Conservation (phyloP, 768 basidiomycete genomes). For the Cystobasidium ongulense region DNA sequence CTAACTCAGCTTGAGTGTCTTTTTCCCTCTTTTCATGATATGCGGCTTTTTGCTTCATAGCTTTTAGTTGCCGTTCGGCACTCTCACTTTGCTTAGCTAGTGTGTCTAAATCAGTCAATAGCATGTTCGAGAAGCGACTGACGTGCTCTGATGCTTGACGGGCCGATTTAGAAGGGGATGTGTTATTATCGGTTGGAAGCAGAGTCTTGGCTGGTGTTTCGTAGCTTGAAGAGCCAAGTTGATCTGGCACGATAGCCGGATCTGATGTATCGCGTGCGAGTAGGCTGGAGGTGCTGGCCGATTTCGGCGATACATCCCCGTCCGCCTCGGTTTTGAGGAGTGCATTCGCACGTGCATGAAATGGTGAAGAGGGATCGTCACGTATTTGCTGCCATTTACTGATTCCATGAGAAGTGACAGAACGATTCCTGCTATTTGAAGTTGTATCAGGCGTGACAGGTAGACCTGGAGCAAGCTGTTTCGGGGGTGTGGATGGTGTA, state of each 20-base stretch:
- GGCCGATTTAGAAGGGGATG: background rate
- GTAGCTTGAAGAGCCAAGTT: background rate
- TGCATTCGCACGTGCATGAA: slow-evolving; percentile 18
- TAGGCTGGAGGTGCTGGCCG: background rate
- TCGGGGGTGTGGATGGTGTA: slow-evolving; percentile 2
- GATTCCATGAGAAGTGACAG: background rate
- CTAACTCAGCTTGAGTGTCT: background rate
- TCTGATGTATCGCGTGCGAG: background rate
- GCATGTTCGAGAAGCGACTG: slow-evolving; percentile 1
- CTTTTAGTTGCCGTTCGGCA: slow-evolving; percentile 18
- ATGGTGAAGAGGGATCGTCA: slow-evolving; percentile 7
- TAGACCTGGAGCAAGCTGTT: slow-evolving; percentile 6
- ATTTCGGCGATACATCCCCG: background rate
- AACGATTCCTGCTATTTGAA: background rate
- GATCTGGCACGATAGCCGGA: background rate
- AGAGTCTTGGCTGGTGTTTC: background rate
- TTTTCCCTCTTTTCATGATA: slow-evolving; percentile 16
- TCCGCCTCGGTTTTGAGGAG: background rate
- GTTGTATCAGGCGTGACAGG: slow-evolving; percentile 7
- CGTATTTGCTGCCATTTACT: slow-evolving; percentile 13
- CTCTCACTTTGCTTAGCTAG: background rate
- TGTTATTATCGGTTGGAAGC: background rate
- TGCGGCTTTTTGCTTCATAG: slow-evolving; percentile 10
- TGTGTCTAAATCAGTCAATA: background rate
- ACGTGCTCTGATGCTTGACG: background rate